Conservation (phyloP, 129 eudicot genomes). For the Pseudognaphalium luteoalbum region DNA sequence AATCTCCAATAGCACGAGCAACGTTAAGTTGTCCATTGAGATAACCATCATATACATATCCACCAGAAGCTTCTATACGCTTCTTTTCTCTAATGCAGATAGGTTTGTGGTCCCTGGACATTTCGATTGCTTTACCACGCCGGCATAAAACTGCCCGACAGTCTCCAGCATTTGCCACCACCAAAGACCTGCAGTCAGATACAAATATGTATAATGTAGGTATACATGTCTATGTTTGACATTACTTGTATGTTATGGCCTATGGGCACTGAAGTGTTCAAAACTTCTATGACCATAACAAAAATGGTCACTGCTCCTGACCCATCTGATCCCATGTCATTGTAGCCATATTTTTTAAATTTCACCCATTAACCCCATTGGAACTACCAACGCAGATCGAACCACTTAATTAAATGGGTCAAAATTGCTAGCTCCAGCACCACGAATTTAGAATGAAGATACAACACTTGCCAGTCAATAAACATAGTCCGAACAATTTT, state of each 20-base stretch:
- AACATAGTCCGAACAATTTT: not conserved
- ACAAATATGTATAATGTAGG: slow-evolving; percentile 18
- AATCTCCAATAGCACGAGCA: slow-evolving; percentile 93
- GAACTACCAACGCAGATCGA: not conserved
- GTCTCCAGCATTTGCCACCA: slow-evolving; percentile 98
- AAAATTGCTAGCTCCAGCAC: not conserved
- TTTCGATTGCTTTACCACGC: slow-evolving; percentile 89
- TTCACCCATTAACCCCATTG: not conserved
- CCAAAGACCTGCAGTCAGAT: slow-evolving; percentile 65
- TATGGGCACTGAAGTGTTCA: not conserved
- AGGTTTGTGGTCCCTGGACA: slow-evolving; percentile 97
- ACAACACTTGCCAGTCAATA: not conserved
- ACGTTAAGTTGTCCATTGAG: slow-evolving; percentile 92
- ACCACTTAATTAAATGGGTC: not conserved
- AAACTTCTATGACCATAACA: not conserved
- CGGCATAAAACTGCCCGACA: slow-evolving; percentile 93
- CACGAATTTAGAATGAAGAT: not conserved
- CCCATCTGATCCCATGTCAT: not conserved
- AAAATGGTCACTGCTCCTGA: not conserved
- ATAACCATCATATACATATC: slow-evolving; percentile 83
- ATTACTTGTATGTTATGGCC: not conserved
- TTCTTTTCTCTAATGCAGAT: slow-evolving; percentile 54
- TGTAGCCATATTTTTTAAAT: not conserved
- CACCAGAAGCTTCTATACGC: slow-evolving; percentile 95
- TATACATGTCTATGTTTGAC: not conserved